These are phyloP conservation scores for Myriosclerotinia duriaeana DNA, from an alignment of 2,329 filamentous ascomycete species.

Conservation along the genomic window DNA sequence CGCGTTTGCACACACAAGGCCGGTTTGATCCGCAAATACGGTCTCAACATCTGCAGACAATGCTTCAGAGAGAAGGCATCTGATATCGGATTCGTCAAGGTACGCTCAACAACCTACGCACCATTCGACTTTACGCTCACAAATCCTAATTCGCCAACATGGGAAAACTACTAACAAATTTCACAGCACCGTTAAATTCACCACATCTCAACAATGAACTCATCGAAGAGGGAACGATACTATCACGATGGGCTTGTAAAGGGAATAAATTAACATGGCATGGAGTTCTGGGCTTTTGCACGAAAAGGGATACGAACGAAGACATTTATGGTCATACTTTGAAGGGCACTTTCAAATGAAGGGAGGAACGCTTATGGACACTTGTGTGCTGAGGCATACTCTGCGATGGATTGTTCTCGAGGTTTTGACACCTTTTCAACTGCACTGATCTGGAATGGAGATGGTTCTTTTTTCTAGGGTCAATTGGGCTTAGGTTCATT, in stretches of 20 bases:
- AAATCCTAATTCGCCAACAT: not conserved
- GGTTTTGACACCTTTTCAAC: slow-evolving; percentile 15
- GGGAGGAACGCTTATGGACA: slow-evolving; percentile 20
- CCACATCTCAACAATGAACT: slow-evolving; percentile 16
- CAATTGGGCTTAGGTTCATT: slow-evolving; percentile 15
- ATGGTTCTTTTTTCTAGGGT: slow-evolving; percentile 20
- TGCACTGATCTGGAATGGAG: slow-evolving; percentile 24
- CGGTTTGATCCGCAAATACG: slow-evolving; percentile 99
- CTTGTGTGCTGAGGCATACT: slow-evolving; percentile 22
- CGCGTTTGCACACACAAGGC: slow-evolving; percentile 91
- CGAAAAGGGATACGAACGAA: slow-evolving; percentile 19
- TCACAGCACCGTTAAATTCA: slow-evolving; percentile 36
- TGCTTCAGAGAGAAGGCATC: slow-evolving; percentile 74
- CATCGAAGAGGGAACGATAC: slow-evolving; percentile 19
- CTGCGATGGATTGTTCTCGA: slow-evolving; percentile 21
- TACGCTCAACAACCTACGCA: slow-evolving; percentile 40
- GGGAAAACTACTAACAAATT: slow-evolving; percentile 16
- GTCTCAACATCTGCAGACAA: slow-evolving; percentile 83
- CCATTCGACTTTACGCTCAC: not conserved
- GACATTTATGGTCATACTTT: slow-evolving; percentile 18
- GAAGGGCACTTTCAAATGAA: slow-evolving; percentile 22
- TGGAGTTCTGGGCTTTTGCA: slow-evolving; percentile 27
- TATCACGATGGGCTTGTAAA: slow-evolving; percentile 16
- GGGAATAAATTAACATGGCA: slow-evolving; percentile 23
- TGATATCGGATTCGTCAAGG: slow-evolving; percentile 74